These are phyloP conservation scores for Penicillium pulvis DNA, from an alignment of 495 filamentous ascomycete genomes.

Conservation along the genomic window DNA sequence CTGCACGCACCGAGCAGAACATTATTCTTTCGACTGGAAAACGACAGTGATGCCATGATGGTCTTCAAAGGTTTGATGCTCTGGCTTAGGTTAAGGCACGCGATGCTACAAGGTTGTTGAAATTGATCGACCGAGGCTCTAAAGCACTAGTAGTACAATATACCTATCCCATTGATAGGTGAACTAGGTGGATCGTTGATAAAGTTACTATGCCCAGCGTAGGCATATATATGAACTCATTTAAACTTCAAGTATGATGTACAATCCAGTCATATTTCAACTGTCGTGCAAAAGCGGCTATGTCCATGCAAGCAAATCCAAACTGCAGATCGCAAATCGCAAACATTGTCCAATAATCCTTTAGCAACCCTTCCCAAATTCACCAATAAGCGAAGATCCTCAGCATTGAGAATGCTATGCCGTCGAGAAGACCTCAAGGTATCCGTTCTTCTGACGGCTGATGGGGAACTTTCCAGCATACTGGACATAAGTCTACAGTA, in stretches of 20 bases:
- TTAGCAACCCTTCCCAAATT: background rate
- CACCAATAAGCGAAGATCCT: background rate
- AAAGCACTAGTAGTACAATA: no score
- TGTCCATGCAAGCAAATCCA: conserved; percentile 3
- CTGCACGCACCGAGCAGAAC: background rate
- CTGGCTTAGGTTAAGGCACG: no score
- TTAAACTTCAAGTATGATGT: conserved; percentile 14
- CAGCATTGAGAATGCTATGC: background rate
- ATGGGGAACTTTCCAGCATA: background rate
- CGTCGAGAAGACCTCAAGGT: background rate
- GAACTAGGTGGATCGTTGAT: background rate
- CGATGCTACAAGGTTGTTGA: no score
- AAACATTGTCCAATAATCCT: no score
- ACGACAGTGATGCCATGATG: background rate
- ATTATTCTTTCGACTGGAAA: background rate
- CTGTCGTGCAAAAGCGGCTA: conserved; percentile 8
- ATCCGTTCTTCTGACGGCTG: background rate
- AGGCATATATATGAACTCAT: background rate
- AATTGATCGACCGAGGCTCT: no score
- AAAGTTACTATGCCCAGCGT: background rate
- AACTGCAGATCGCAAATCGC: background rate
- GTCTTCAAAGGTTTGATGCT: no score
- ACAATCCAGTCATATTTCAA: conserved; percentile 15
- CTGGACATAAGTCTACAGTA: background rate
- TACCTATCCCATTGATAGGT: no score